Conservation (phyloP, 2,329 filamentous ascomycete genomes). For the Paraphoma sp. region DNA sequence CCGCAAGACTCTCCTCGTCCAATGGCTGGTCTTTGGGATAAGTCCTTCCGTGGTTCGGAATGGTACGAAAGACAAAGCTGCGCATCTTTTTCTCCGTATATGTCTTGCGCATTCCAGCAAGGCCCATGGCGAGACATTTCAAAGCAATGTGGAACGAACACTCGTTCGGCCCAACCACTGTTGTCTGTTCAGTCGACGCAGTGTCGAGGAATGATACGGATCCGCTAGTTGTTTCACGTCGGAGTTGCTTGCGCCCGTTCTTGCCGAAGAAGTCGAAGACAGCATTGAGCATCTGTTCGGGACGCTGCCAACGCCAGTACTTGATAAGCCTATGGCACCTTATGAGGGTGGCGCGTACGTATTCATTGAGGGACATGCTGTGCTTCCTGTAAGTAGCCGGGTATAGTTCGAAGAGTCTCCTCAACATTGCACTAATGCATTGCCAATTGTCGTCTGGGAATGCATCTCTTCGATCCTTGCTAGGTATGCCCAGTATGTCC, state of each 20-base stretch:
- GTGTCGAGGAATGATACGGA: constrained; percentile 63
- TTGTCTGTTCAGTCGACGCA: constrained; percentile 51
- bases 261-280: constrained; percentile 67
- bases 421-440: constrained; percentile 54
- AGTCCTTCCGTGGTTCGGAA: constrained; percentile 66
- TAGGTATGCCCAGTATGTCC: constrained; percentile 56
- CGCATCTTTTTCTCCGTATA: constrained; percentile 62
- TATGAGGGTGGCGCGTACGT: constrained; percentile 59
- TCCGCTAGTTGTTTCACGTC: constrained; percentile 58
- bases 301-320: constrained; percentile 64
- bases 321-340: constrained; percentile 62
- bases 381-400: constrained; percentile 45
- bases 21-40: constrained; percentile 65
- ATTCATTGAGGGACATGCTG: constrained; percentile 60
- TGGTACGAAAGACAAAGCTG: constrained; percentile 63
- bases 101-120: constrained; percentile 54
- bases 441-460: constrained; percentile 57
- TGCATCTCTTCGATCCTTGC: constrained; percentile 50
- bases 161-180: constrained; percentile 57
- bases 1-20: constrained; percentile 60
- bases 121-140: constrained; percentile 61
- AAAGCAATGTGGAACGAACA: constrained; percentile 65
- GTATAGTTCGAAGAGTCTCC: constrained; percentile 57
- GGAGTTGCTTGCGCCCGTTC: constrained; percentile 59
- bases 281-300: constrained; percentile 59